Evolutionary conservation across 176 grass and related monocot species (phyloP).

Genomic region (Dactylis glomerata): DNA sequence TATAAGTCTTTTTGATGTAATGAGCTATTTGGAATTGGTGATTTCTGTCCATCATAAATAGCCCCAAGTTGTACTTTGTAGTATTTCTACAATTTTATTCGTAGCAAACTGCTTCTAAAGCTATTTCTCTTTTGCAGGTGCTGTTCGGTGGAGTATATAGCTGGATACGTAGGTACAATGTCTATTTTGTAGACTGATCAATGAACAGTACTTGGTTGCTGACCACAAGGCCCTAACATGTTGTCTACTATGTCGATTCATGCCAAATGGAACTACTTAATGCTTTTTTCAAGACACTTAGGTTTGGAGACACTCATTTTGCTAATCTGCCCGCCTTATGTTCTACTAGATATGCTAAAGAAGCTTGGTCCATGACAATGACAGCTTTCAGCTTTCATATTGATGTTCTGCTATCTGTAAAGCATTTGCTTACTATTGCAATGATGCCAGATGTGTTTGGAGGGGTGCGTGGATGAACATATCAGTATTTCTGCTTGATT

Average conservation of each 20-base stretch:
- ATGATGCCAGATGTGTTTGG: background rate
- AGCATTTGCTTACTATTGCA: conserved; percentile 27
- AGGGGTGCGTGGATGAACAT: conserved; percentile 5
- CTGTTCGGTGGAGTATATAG: conserved; percentile 45
- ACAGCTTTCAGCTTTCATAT: conserved; percentile 4
- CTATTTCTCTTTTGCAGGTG: conserved; percentile 22
- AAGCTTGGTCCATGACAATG: background rate
- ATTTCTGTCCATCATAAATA: background rate
- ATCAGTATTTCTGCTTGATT: conserved; percentile 2
- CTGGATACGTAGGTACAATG: conserved; percentile 41
- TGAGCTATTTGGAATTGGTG: background rate
- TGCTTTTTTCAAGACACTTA: conserved; percentile 15
- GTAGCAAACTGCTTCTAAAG: background rate
- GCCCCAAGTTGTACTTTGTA: background rate
- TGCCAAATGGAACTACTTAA: conserved; percentile 2
- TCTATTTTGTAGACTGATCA: conserved; percentile 56
- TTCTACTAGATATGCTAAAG: conserved; percentile 1
- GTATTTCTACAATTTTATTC: background rate
- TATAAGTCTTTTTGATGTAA: too few species aligned
- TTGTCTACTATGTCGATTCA: conserved; percentile 24
- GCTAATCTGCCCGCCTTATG: conserved; percentile 23
- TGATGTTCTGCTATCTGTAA: conserved; percentile 24
- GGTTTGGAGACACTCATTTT: conserved; percentile 26
- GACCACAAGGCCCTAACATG: conserved; percentile 43
- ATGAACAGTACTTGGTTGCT: conserved; percentile 39